These are phyloP conservation scores for Amphibolis antarctica DNA, from an alignment of 106 monocot species.

Conservation along the genomic window DNA sequence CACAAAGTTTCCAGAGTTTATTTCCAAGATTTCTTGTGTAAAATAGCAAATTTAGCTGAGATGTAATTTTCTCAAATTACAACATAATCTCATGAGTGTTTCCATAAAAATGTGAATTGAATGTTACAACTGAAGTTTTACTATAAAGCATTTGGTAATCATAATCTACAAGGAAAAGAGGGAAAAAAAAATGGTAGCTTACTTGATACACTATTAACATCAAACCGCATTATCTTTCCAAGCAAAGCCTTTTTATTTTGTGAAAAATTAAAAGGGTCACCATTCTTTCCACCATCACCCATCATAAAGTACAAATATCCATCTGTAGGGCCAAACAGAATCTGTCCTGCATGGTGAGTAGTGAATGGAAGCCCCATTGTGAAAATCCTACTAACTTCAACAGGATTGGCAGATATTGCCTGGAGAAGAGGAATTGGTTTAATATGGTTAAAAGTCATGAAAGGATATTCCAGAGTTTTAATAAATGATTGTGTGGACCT, in stretches of 20 bases:
- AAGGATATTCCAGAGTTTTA: too few relatives aligned
- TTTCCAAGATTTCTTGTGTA: too few relatives aligned
- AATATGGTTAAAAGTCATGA: background rate
- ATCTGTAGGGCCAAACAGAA: constrained; percentile 88
- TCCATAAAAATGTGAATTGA: too few relatives aligned
- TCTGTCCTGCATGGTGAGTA: constrained; percentile 79
- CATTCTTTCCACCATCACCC: constrained; percentile 77
- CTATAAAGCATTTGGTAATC: too few relatives aligned
- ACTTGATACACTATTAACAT: constrained; percentile 32
- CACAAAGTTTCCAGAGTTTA: too few relatives aligned
- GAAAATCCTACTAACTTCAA: constrained; percentile 82
- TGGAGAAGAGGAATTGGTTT: constrained; percentile 9
- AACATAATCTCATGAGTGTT: too few relatives aligned
- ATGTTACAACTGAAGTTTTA: too few relatives aligned
- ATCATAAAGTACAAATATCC: constrained; percentile 96
- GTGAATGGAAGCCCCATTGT: constrained; percentile 86
- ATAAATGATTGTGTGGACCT: too few relatives aligned
- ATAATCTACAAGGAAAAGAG: too few relatives aligned
- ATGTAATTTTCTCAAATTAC: too few relatives aligned
- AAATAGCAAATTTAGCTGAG: too few relatives aligned
- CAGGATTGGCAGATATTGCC: constrained; percentile 52
- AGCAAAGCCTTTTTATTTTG: constrained; percentile 84
- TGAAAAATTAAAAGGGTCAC: constrained; percentile 78
- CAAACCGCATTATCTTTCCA: constrained; percentile 88
- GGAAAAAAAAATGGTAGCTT: background rate